Conservation (phyloP, 345 rosid species). For the Eucalyptus pumila region DNA sequence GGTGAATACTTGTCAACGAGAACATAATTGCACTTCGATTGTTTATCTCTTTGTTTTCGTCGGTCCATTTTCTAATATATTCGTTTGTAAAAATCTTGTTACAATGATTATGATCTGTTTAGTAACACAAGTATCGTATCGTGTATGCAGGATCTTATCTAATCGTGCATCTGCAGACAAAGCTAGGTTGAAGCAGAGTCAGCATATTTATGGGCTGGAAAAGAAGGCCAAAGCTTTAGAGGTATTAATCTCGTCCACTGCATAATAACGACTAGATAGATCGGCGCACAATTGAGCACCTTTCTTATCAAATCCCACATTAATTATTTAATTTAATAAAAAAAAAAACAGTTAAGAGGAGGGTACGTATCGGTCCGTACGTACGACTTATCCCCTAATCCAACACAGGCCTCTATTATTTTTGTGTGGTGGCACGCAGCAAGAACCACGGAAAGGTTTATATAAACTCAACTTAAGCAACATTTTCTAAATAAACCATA, state of each 20-base stretch:
- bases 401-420: neutral
- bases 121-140: neutral
- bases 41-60: neutral
- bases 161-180: constrained; percentile 18
- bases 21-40: neutral
- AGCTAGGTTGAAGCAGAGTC: constrained; percentile 5
- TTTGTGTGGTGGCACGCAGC: neutral
- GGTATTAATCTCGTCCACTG: neutral
- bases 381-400: neutral
- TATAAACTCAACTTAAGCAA: neutral
- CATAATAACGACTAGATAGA: neutral
- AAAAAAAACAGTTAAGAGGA: neutral
- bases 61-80: neutral
- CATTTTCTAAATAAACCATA: neutral
- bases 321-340: neutral
- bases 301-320: neutral
- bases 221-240: constrained; percentile 2
- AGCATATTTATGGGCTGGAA: constrained; percentile 4
- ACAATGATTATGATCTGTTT: neutral
- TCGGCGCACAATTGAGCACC: neutral
- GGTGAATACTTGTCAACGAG: neutral
- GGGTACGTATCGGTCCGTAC: neutral
- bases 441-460: neutral
- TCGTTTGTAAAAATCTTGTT: neutral
- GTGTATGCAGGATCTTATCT: constrained; percentile 6